Evolutionary conservation across 2,329 filamentous ascomycete species (phyloP).

Genomic region (Verticillium klebahnii): DNA sequence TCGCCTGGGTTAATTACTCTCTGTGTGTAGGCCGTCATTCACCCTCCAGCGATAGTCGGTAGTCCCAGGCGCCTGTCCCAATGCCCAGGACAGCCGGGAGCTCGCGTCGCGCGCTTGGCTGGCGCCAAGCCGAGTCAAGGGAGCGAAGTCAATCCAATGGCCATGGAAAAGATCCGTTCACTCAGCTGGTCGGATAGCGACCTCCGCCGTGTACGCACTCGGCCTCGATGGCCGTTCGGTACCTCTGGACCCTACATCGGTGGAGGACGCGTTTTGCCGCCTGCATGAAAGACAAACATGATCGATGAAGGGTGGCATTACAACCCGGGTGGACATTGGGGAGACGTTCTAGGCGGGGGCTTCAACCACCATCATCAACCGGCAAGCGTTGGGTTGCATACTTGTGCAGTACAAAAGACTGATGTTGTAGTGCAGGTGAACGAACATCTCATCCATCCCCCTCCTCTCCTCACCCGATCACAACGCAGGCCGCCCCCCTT

Average conservation of each 20-base stretch:
- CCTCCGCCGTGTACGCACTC: too few relatives aligned
- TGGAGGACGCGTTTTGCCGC: neutral
- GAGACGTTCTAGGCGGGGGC: neutral
- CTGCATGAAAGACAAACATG: neutral
- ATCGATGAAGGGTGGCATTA: neutral
- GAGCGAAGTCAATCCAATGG: neutral
- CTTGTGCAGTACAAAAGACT: neutral
- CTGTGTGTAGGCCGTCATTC: neutral
- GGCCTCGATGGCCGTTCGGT: neutral
- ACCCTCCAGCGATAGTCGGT: neutral
- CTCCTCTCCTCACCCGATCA: neutral
- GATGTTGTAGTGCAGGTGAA: constrained; percentile 17
- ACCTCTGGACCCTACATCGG: neutral
- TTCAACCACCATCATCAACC: neutral
- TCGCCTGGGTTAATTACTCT: neutral
- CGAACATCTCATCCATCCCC: constrained; percentile 20
- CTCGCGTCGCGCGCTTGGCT: neutral
- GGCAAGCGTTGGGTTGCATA: neutral
- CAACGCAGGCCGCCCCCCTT: constrained; percentile 17
- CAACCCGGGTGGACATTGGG: neutral
- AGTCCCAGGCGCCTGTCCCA: neutral
- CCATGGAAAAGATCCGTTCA: neutral
- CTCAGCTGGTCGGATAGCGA: neutral
- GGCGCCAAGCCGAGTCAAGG: neutral
- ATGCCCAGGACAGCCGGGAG: neutral